phyloP scores from a whole-genome alignment of 257 asterid genomes.

The Solanum virginianum region DNA sequence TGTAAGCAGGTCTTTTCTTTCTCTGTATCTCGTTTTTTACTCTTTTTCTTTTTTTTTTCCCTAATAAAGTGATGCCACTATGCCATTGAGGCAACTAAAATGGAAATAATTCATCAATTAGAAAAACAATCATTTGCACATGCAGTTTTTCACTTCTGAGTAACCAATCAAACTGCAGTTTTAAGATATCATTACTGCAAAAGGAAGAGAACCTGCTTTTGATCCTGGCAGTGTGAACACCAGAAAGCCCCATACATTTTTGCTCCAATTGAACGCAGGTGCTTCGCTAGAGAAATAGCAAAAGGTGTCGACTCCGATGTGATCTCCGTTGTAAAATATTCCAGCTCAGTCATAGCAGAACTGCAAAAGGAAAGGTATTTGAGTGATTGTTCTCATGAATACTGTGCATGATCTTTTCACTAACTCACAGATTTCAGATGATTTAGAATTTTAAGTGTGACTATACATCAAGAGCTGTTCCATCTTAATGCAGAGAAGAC shows the following conservation, averaged over 20 bases:
- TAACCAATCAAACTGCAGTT: not conserved
- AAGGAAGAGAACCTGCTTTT: conserved; percentile 55
- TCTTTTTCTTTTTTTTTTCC: not conserved
- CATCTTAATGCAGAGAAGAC: not conserved
- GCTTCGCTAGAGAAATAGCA: conserved; percentile 77
- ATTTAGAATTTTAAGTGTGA: not conserved
- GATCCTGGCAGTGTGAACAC: conserved; percentile 87
- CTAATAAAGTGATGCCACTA: not conserved
- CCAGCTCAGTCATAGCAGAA: conserved; percentile 36
- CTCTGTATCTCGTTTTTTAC: not conserved
- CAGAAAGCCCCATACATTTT: conserved; percentile 90
- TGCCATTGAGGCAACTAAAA: not conserved
- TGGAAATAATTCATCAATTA: not conserved
- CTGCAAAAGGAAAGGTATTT: conserved; percentile 21
- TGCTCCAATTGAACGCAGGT: conserved; percentile 70
- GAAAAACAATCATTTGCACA: not conserved
- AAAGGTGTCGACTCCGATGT: conserved; percentile 58
- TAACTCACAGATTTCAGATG: not conserved
- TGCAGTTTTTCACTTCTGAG: not conserved
- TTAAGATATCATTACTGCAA: not conserved
- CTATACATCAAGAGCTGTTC: not conserved
- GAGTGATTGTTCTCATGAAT: not conserved
- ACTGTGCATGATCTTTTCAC: not conserved
- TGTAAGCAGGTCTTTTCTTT: not conserved
- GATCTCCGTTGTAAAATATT: conserved; percentile 48